Evolutionary conservation across 148 eudicot genomes (phyloP), one percentile per base, ranked within the genome.

Genomic region (Oxyria digyna): DNA sequence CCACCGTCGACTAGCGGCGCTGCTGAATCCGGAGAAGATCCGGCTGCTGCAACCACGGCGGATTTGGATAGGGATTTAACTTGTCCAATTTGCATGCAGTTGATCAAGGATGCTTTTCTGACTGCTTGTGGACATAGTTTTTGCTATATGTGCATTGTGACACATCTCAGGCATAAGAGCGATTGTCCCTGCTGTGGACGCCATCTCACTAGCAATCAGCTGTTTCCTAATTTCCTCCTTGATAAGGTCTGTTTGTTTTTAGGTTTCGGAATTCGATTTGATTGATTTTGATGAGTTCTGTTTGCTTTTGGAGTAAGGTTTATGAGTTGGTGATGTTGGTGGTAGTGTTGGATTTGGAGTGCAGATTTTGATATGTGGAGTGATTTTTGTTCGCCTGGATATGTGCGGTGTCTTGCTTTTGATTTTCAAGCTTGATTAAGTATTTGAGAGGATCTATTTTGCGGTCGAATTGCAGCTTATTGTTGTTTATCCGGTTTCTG

Each of bases 101-200:
- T 87, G 69, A 88, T 91, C 0, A 91, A 87, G 55, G 97, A 87
- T 62, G 92, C 92, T 8, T 91, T 91, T 67, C 65, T 89, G 7
- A 92, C 97, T 3, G 79, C 90, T 18, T 91, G 97, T 32, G 96
- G 96, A 23, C 96, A 91, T 69, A 91, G 91, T 49, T 92, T 85
- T 35, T 92, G 97, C 70, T 92, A 84, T 43, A 87, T 87, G 91
- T 89, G 97, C 72, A 92, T 92, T 15, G 82, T 80, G n/a, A 89
- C 87, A n/a, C 97, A 92, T 71, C 85, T 89, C n/a, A 77, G 80
- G 29, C 84, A 84, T 59, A 92, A 92, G 82, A 89, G 74, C 37
- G 89, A 92, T 78, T 92, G 97, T 49, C 97, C 97, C 73, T 87
- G 88, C 32, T 92, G 97, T 70, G 78, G 72, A 45, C 83, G 81